phyloP scores from a whole-genome alignment of 805 yeast genomes.

The Kuraishia cidri region DNA sequence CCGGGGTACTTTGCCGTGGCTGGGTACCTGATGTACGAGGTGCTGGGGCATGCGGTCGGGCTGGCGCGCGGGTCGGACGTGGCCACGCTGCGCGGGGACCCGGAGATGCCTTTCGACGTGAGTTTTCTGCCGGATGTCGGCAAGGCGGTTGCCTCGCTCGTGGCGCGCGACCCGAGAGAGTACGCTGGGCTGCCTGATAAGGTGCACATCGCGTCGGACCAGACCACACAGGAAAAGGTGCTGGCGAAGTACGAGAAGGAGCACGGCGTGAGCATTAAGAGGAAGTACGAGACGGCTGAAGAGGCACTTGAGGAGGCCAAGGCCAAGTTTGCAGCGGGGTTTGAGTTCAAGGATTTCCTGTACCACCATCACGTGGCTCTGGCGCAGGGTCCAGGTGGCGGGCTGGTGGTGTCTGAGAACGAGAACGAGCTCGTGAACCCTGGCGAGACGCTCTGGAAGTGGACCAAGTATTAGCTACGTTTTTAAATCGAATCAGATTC shows the following conservation, averaged over 20 bases:
- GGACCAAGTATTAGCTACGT: constrained; percentile 20
- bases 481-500: too few relatives aligned
- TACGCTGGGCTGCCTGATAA: constrained; percentile 28
- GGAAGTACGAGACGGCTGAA: constrained; percentile 19
- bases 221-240: constrained; percentile 26
- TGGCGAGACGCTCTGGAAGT: constrained; percentile 30
- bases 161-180: constrained; percentile 21
- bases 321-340: constrained; percentile 18
- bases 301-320: constrained; percentile 22
- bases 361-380: constrained; percentile 23
- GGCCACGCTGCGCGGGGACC: constrained; percentile 30
- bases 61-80: constrained; percentile 23
- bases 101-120: constrained; percentile 23
- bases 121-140: constrained; percentile 33
- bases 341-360: constrained; percentile 22
- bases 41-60: constrained; percentile 23
- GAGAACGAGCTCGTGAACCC: constrained; percentile 38
- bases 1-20: constrained; percentile 28
- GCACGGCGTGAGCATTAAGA: constrained; percentile 24
- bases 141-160: constrained; percentile 28
- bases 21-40: constrained; percentile 24
- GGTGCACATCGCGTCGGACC: constrained; percentile 31
- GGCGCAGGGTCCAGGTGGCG: constrained; percentile 31
- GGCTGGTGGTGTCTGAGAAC: constrained; percentile 19
- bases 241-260: constrained; percentile 27